Base-by-base conservation (phyloP, 1,284 basidiomycete species). In the Cutaneotrichosporon cyanovorans region DNA sequence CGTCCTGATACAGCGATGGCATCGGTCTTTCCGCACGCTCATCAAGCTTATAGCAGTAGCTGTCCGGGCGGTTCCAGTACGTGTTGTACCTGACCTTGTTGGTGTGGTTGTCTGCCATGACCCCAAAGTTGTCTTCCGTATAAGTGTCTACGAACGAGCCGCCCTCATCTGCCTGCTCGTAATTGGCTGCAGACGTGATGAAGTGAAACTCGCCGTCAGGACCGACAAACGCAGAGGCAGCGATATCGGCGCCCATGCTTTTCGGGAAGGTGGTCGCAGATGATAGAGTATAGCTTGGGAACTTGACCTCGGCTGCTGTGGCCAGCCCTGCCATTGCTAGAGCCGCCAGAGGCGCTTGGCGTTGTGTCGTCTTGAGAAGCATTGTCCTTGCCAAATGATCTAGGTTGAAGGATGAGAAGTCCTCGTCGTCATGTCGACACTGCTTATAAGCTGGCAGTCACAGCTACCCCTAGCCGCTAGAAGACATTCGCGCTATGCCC, bases 1-100 rank as follows among this genome's bases (percentile, higher is more conserved):
- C 42, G 36, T 44, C 42, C 36, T 44, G 36, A 20, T 44, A 44
- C 18, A 38, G 36, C 4, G 36, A n/a, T 9, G 42, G 42, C 36
- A 44, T 44, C 14, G 42, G 42, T 23, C 25, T 37, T 2, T 19
- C 16, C 4, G 14, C 28, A 6, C 42, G 35, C 42, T 38, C 30
- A 36, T 37, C 28, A 15, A 44, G 37, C 35, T 37, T 35, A 19
- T 44, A 44, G 30, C 42, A 44, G 11, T 37, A 37, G 12, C 25
- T 31, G 6, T 36, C 42, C 1, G 42, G 42, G 11, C 19, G 16
- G 42, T 44, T 22, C 42, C 42, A 44, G 36, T 44, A 44, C 4
- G 22, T 16, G 25, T 30, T 38, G 15, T 7, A 16, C 32, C 9
- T 10, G 25, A 28, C 25, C 7, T 28, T 7, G 25, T 28, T 12